Percentiles rank a stretch among this genome's conserved stretches.
Conservation (phyloP, 805 yeast species). For the Wickerhamomyces alni region DNA sequence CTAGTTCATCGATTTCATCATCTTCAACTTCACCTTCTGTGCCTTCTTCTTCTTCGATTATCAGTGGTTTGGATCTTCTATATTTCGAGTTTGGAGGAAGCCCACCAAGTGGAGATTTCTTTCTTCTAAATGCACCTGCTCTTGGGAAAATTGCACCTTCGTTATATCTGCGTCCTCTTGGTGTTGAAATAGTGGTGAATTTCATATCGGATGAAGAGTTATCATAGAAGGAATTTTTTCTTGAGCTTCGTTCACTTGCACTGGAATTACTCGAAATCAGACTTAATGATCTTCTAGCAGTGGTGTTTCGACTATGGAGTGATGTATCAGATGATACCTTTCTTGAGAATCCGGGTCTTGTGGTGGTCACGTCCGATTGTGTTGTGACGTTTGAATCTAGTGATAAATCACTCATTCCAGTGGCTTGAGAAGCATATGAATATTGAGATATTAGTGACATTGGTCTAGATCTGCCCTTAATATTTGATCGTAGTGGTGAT, state of each 20-base stretch:
- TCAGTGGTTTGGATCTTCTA: slow-evolving; percentile 13
- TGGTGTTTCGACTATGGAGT: slow-evolving; percentile 12
- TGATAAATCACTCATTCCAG: slow-evolving; percentile 47
- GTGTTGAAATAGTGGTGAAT: slow-evolving; percentile 4
- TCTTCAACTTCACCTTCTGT: slow-evolving; percentile 9
- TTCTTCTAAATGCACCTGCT: slow-evolving; percentile 12
- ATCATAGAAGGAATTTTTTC: slow-evolving; percentile 35
- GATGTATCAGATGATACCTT: slow-evolving; percentile 19
- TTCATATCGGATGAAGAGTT: slow-evolving; percentile 27
- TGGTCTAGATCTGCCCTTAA: slow-evolving; percentile 33
- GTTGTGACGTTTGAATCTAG: slow-evolving; percentile 20
- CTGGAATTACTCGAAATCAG: slow-evolving; percentile 33
- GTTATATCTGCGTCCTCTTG: slow-evolving; percentile 14
- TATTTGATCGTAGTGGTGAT: slow-evolving; percentile 15
- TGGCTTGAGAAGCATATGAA: slow-evolving; percentile 39
- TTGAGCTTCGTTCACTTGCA: slow-evolving; percentile 32
- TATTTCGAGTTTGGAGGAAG: slow-evolving; percentile 15
- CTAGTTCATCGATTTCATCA: slow-evolving; percentile 13
- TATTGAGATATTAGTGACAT: slow-evolving; percentile 46
- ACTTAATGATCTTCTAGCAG: slow-evolving; percentile 28
- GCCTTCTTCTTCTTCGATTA: slow-evolving; percentile 22
- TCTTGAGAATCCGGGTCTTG: slow-evolving; percentile 17
- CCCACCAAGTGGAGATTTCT: slow-evolving; percentile 24
- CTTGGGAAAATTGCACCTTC: slow-evolving; percentile 19
- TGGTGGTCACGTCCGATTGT: slow-evolving; percentile 6